Base-by-base conservation (phyloP, 495 filamentous ascomycete species). In the Rhypophila decipiens region DNA sequence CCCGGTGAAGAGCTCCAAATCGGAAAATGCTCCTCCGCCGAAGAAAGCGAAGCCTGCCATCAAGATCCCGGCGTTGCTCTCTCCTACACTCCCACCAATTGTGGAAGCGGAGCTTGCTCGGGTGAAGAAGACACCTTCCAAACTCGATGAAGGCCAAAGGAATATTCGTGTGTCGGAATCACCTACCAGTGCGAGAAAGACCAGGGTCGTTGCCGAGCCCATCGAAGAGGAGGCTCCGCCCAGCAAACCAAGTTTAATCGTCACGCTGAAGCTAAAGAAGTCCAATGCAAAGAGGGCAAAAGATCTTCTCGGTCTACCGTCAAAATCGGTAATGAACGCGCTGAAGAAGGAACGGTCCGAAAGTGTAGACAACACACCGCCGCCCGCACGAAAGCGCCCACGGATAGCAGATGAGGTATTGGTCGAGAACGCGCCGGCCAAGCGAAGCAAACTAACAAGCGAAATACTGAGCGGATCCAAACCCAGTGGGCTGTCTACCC, bases 21-120 rank as follows among this genome's bases (percentile, higher is more conserved):
- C 44, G 2, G 56, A 58, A 5, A 42, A 40, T 3, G 39, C 38
- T 1, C 54, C 65, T 5, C 51, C 51, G 13, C 19, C 56, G 15
- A 72, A 66, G 54, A 68, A 65, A 41, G 55, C 50, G 20, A 71
- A 61, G 47, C 52, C 50, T 15, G 31, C 49, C 0, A 5, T 58
- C 17, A 44, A 42, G 20, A 55, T 74, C n/a, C 71, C 71, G 5
- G 52, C 58, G 3, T 61, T 76, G 13, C 64, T 76, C 7, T 76
- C 72, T 5, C 72, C 72, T 4, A 76, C 71, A 3, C 54, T 76
- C 8, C 72, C 72, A 1, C 57, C 69, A 1, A 46, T 73, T 34
- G 60, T 76, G 4, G 65, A 75, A 21, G 67, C 66, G 38, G 67
- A 69, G 24, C 57, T 76, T 13, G 61, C 63, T 11, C 64, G 60